These are phyloP conservation scores for Multifurca ochricompacta DNA, from an alignment of 768 basidiomycete species.

Conservation along the genomic window DNA sequence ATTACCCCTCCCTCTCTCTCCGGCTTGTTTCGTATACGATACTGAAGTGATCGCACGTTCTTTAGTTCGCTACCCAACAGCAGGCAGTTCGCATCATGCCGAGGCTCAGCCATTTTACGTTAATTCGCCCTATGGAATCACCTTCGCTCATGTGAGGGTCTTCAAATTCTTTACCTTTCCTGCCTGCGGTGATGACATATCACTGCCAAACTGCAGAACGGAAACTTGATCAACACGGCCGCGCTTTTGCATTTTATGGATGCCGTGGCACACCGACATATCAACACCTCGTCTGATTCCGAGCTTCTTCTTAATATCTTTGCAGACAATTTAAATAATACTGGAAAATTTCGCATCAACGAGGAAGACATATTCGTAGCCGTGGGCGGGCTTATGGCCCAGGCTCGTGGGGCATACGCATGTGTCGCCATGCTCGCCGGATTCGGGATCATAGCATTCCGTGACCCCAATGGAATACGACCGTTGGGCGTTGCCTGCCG, in stretches of 20 bases:
- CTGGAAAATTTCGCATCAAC: constrained; percentile 98
- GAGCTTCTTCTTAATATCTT: constrained; percentile 96
- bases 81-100: constrained; percentile 92
- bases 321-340: constrained; percentile 95
- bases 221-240: constrained; percentile 91
- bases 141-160: constrained; percentile 82
- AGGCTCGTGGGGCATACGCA: constrained; percentile 90
- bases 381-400: constrained; percentile 79
- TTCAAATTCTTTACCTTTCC: constrained; percentile 5
- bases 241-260: constrained; percentile 90
- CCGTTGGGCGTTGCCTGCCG: constrained; percentile 83
- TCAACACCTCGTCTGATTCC: constrained; percentile 98
- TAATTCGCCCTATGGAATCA: constrained; percentile 99
- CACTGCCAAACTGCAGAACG: constrained; percentile 57
- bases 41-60: not conserved
- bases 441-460: constrained; percentile 95
- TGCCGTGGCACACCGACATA: constrained; percentile 92
- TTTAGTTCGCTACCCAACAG: constrained; percentile 93
- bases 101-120: constrained; percentile 99
- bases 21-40: too few relatives aligned
- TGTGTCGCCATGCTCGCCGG: constrained; percentile 99
- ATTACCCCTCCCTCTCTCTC: too few relatives aligned
- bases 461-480: constrained; percentile 96
- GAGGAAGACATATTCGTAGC: constrained; percentile 99
- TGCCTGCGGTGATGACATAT: not conserved